A percentile compares a stretch with the other conserved stretches of the same genome.
Conservation (phyloP, 1,284 basidiomycete genomes). For the Marasmius sp. region DNA sequence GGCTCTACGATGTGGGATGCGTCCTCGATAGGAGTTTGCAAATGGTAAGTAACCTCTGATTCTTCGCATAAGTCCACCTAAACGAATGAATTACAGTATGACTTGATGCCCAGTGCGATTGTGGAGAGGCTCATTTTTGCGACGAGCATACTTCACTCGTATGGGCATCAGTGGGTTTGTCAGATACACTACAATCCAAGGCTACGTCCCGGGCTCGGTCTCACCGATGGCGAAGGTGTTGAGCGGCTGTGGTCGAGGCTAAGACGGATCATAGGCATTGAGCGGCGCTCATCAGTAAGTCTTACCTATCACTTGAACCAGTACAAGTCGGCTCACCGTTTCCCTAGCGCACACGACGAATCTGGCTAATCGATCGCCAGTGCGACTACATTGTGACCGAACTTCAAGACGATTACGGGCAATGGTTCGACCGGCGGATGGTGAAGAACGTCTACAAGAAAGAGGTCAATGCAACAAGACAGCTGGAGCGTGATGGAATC, state of each 20-base stretch:
- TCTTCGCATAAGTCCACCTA: neutral
- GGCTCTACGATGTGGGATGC: conserved; percentile 43
- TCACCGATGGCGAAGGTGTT: neutral
- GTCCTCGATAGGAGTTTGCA: conserved; percentile 31
- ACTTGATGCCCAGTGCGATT: neutral
- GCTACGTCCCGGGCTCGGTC: neutral
- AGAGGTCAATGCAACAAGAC: neutral
- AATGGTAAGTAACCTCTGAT: conserved; percentile 21
- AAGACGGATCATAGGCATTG: neutral
- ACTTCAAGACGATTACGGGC: neutral
- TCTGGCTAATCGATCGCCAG: neutral
- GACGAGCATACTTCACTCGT: conserved; percentile 33
- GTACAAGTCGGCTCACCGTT: neutral
- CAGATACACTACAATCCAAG: neutral
- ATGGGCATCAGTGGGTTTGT: neutral
- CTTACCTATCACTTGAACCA: neutral
- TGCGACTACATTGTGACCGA: too few relatives aligned
- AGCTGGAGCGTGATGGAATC: neutral
- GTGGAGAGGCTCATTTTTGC: conserved; percentile 21
- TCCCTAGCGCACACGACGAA: neutral
- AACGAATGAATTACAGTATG: neutral
- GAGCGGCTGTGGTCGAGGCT: neutral
- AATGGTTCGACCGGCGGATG: neutral
- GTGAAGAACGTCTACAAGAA: neutral
- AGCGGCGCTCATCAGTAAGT: neutral